Percentiles rank a stretch among this genome's conserved stretches.
Conservation (phyloP, 129 eudicot genomes). For the Pulicaria dysenterica region DNA sequence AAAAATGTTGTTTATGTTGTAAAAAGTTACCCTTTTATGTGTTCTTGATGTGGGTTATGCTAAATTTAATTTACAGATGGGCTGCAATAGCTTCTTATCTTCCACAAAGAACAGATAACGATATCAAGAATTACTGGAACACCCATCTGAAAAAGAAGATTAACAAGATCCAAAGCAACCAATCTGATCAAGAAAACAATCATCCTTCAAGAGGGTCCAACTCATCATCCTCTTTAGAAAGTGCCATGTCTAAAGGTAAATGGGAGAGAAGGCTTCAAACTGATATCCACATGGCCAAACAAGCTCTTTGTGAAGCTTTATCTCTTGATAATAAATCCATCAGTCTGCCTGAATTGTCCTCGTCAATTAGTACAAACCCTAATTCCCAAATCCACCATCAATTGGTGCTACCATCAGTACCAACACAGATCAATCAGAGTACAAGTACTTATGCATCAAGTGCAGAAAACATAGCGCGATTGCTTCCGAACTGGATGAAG, state of each 20-base stretch:
- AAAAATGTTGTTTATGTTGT: background rate
- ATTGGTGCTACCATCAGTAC: constrained; percentile 8
- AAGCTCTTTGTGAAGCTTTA: constrained; percentile 49
- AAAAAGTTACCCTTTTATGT: background rate
- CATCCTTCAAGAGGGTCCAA: constrained; percentile 25
- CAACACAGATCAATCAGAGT: constrained; percentile 15
- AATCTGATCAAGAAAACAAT: constrained; percentile 28
- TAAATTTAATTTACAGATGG: constrained; percentile 34
- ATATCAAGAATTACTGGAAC: constrained; percentile 51
- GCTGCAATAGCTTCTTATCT: constrained; percentile 52
- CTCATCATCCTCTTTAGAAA: constrained; percentile 31
- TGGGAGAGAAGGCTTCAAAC: constrained; percentile 53
- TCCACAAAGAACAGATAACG: constrained; percentile 49
- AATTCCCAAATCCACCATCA: constrained; percentile 26
- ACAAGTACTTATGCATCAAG: constrained; percentile 44
- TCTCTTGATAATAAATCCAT: constrained; percentile 38
- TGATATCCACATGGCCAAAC: constrained; percentile 47
- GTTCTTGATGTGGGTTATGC: background rate
- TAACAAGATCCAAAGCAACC: constrained; percentile 33
- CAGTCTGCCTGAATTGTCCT: constrained; percentile 27
- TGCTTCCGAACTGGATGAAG: constrained; percentile 43
- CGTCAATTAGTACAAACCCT: constrained; percentile 27
- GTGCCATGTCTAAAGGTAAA: constrained; percentile 40
- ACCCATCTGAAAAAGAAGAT: constrained; percentile 48
- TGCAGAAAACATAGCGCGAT: constrained; percentile 39